Conservation (phyloP, 2,329 filamentous ascomycete species). For the Taxawa tesnikishii region DNA sequence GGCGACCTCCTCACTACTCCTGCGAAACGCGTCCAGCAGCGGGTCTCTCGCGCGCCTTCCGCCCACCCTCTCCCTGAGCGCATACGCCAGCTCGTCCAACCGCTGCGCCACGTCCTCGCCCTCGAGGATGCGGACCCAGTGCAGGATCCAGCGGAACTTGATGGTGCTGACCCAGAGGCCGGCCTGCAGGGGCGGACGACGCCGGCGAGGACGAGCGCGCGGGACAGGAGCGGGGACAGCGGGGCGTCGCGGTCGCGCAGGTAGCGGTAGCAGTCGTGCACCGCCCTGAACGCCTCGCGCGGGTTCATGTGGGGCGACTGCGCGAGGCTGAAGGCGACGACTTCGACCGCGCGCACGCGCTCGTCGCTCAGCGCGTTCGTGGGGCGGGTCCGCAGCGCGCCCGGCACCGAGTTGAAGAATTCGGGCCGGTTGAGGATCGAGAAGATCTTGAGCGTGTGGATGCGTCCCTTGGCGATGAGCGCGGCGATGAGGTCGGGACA, state of each 20-base stretch:
- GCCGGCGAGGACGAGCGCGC: constrained; percentile 38
- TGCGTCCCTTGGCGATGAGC: constrained; percentile 8
- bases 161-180: constrained; percentile 18
- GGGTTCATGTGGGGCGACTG: constrained; percentile 22
- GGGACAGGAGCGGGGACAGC: constrained; percentile 29
- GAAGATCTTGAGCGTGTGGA: constrained; percentile 10
- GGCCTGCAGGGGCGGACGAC: constrained; percentile 28
- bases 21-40: no score
- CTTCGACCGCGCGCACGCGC: constrained; percentile 30
- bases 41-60: no score
- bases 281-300: constrained; percentile 30
- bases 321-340: constrained; percentile 32
- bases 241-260: constrained; percentile 29
- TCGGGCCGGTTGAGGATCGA: constrained; percentile 11
- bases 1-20: no score
- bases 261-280: constrained; percentile 35
- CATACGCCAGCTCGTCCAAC: no score
- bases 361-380: constrained; percentile 17
- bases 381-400: constrained; percentile 1
- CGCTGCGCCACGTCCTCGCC: constrained; percentile 25
- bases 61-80: no score
- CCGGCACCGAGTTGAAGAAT: constrained; percentile 6
- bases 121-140: constrained; percentile 30
- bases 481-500: constrained; percentile 11
- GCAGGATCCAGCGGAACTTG: constrained; percentile 31